Conservation (phyloP, 306 rosid genomes). For the Carpinus viminea region DNA sequence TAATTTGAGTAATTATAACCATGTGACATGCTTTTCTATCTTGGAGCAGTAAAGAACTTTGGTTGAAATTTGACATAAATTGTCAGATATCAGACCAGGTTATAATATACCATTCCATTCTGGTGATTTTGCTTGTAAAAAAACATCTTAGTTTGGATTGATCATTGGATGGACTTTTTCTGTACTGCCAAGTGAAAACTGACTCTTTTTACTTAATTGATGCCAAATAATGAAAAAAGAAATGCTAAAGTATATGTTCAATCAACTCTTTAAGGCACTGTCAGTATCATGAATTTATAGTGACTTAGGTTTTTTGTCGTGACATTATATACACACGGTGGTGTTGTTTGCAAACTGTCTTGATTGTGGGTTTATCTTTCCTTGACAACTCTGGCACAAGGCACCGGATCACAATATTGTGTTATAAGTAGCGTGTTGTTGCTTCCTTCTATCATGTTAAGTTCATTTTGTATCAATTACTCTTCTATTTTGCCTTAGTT, state of each 20-base stretch:
- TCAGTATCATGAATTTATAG: background rate
- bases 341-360: background rate
- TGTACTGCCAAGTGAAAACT: background rate
- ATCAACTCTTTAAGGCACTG: background rate
- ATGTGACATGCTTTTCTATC: background rate
- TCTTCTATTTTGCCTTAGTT: conserved; percentile 9
- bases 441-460: background rate
- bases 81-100: background rate
- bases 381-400: background rate
- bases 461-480: background rate
- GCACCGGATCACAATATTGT: background rate
- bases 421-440: background rate
- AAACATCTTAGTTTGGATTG: background rate
- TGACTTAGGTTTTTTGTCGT: background rate
- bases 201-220: background rate
- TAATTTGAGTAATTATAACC: background rate
- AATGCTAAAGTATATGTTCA: background rate
- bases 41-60: background rate
- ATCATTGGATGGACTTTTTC: background rate
- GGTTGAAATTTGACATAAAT: background rate
- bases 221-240: background rate
- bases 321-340: background rate
- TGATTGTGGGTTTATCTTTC: conserved; percentile 2
- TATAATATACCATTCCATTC: background rate
- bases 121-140: background rate